Conservation (phyloP, 2,329 filamentous ascomycete species). For the Pestalotiopsis sp. region DNA sequence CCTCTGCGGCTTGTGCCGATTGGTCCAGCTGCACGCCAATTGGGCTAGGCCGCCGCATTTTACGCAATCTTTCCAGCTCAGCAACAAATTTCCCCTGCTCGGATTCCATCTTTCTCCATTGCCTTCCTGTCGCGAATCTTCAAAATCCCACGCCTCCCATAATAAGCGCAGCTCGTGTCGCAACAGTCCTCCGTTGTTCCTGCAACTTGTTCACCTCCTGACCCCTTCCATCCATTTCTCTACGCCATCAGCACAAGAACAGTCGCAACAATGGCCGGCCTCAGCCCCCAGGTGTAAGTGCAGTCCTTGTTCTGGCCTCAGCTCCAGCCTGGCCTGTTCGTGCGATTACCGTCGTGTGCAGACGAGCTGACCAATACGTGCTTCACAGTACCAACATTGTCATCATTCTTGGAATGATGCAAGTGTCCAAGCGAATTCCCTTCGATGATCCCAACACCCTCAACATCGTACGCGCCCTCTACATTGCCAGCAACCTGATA, state of each 20-base stretch:
- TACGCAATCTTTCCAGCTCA: constrained; percentile 11
- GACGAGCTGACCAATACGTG: constrained; percentile 26
- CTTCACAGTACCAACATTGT: constrained; percentile 78
- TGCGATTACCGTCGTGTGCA: neutral
- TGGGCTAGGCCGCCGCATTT: neutral
- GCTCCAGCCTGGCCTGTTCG: neutral
- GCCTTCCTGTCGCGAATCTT: constrained; percentile 17
- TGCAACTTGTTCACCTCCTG: constrained; percentile 4
- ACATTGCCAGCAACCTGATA: constrained; percentile 71
- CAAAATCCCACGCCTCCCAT: constrained; percentile 3
- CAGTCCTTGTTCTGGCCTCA: neutral
- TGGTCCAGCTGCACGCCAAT: neutral
- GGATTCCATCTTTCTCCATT: constrained; percentile 23
- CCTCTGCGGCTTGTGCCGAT: neutral
- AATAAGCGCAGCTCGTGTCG: neutral
- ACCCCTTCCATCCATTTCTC: constrained; percentile 1
- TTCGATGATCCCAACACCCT: constrained; percentile 79
- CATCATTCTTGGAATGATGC: constrained; percentile 98
- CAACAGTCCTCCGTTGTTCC: constrained; percentile 14
- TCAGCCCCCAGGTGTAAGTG: constrained; percentile 67
- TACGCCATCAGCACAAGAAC: constrained; percentile 12
- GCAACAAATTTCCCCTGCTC: constrained; percentile 5
- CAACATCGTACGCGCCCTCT: constrained; percentile 57
- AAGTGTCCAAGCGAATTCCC: constrained; percentile 92
- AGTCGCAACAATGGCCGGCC: constrained; percentile 53